phyloP scores from a whole-genome alignment of 2,329 filamentous ascomycete genomes.

The Neophaeococcomyces mojaviensis region DNA sequence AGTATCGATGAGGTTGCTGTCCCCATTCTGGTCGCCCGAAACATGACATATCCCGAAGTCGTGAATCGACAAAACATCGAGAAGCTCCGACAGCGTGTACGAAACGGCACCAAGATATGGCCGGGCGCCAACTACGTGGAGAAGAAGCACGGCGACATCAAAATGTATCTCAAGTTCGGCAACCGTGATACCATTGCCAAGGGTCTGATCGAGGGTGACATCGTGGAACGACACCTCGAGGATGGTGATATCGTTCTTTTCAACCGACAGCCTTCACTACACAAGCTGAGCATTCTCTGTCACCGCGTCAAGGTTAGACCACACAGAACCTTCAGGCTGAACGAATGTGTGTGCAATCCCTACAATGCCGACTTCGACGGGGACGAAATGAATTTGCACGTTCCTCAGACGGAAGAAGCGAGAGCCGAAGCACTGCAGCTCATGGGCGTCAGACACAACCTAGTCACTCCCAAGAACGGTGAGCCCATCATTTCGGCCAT shows the following conservation, averaged over 20 bases:
- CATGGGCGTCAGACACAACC: conserved; percentile 96
- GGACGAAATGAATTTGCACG: conserved; percentile 98
- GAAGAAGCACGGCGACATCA: conserved; percentile 58
- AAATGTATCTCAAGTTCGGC: conserved; percentile 67
- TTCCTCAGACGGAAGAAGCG: conserved; percentile 95
- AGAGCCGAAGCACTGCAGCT: conserved; percentile 89
- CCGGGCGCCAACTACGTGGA: conserved; percentile 80
- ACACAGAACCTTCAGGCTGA: conserved; percentile 91
- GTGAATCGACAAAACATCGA: conserved; percentile 78
- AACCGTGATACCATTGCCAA: conserved; percentile 65
- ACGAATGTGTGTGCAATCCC: conserved; percentile 95
- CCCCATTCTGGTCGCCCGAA: conserved; percentile 85
- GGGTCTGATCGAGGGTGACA: conserved; percentile 70
- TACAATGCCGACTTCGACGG: conserved; percentile 99
- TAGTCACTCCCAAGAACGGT: conserved; percentile 93
- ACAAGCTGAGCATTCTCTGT: conserved; percentile 97
- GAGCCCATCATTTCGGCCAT: conserved; percentile 98
- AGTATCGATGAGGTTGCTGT: conserved; percentile 91
- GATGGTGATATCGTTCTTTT: conserved; percentile 95
- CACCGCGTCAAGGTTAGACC: conserved; percentile 89
- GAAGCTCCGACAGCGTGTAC: conserved; percentile 67
- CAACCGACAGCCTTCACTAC: conserved; percentile 93
- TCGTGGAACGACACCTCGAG: conserved; percentile 89
- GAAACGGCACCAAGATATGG: conserved; percentile 69
- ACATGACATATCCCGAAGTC: conserved; percentile 88